Conservation (phyloP, 495 filamentous ascomycete genomes). For the Sporormia fimetaria region DNA sequence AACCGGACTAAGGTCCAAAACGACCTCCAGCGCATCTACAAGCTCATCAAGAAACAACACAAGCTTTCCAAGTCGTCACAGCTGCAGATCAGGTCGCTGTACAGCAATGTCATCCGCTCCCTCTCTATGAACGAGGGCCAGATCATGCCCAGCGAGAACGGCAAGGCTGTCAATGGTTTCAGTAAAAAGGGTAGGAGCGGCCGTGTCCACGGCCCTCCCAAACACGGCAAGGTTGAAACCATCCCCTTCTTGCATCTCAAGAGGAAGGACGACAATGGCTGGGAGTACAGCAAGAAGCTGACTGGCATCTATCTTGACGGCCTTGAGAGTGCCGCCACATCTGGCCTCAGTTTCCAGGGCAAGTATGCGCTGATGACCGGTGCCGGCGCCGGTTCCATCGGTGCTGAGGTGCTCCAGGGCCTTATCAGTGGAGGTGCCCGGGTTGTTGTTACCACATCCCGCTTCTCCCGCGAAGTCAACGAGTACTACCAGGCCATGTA, state of each 20-base stretch:
- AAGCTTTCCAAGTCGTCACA: slow-evolving; percentile 90
- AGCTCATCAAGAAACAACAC: slow-evolving; percentile 94
- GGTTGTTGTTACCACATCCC: slow-evolving; percentile 89
- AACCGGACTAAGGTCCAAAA: slow-evolving; percentile 97
- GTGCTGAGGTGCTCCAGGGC: slow-evolving; percentile 94
- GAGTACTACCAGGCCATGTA: slow-evolving; percentile 99
- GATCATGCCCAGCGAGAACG: slow-evolving; percentile 76
- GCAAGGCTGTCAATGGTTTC: slow-evolving; percentile 42
- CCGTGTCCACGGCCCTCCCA: slow-evolving; percentile 43
- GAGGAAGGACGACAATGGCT: slow-evolving; percentile 85
- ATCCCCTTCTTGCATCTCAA: slow-evolving; percentile 97
- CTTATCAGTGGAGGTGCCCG: slow-evolving; percentile 93
- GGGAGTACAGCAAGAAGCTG: slow-evolving; percentile 98
- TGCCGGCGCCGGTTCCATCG: slow-evolving; percentile 94
- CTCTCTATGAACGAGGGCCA: slow-evolving; percentile 95
- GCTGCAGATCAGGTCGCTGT: slow-evolving; percentile 86
- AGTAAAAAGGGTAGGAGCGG: slow-evolving; percentile 58
- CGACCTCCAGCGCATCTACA: slow-evolving; percentile 86
- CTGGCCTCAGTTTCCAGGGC: slow-evolving; percentile 80
- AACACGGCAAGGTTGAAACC: slow-evolving; percentile 85
- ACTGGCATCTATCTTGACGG: slow-evolving; percentile 86
- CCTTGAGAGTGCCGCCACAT: slow-evolving; percentile 73
- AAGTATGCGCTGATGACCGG: slow-evolving; percentile 98
- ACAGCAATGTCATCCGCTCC: slow-evolving; percentile 84
- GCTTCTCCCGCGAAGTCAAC: slow-evolving; percentile 93